Evolutionary conservation across 139 green algal genomes (phyloP).

Genomic region (Chloropicon primus): DNA sequence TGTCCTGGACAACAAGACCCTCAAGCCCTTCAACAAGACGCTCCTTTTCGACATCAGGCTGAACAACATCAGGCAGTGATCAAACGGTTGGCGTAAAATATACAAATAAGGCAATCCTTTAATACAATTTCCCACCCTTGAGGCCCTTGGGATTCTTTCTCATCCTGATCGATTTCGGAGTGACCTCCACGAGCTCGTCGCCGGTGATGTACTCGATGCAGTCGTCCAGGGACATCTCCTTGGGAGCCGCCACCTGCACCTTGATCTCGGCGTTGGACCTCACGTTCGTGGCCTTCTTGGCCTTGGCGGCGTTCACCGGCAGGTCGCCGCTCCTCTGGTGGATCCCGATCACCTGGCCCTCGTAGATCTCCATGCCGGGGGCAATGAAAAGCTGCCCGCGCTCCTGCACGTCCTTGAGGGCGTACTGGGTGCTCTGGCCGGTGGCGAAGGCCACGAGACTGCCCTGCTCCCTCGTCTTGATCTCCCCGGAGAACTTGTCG

Average conservation of each 20-base stretch:
- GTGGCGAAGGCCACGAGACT: conserved; percentile 78
- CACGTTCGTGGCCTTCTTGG: conserved; percentile 82
- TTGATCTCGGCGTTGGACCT: conserved; percentile 38
- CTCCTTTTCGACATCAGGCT: conserved; percentile 44
- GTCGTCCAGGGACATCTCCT: conserved; percentile 80
- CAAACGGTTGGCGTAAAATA: neutral
- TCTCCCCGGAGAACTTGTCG: conserved; percentile 51
- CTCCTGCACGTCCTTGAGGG: conserved; percentile 75
- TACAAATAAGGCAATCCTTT: neutral
- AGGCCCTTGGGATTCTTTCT: conserved; percentile 42
- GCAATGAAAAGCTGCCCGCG: conserved; percentile 74
- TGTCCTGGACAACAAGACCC: conserved; percentile 66
- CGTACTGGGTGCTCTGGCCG: conserved; percentile 71
- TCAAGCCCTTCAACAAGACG: conserved; percentile 55
- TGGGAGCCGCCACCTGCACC: conserved; percentile 31
- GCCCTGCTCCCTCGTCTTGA: conserved; percentile 77
- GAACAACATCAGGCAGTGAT: neutral
- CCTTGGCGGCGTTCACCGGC: conserved; percentile 93
- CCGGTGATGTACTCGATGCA: conserved; percentile 89
- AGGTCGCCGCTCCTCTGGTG: conserved; percentile 88
- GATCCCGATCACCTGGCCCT: conserved; percentile 86
- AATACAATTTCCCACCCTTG: neutral
- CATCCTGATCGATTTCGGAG: conserved; percentile 69
- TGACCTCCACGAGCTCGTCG: conserved; percentile 93
- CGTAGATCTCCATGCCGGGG: conserved; percentile 74